phyloP scores from a whole-genome alignment of 495 filamentous ascomycete species.

The Xylaria scruposa region DNA sequence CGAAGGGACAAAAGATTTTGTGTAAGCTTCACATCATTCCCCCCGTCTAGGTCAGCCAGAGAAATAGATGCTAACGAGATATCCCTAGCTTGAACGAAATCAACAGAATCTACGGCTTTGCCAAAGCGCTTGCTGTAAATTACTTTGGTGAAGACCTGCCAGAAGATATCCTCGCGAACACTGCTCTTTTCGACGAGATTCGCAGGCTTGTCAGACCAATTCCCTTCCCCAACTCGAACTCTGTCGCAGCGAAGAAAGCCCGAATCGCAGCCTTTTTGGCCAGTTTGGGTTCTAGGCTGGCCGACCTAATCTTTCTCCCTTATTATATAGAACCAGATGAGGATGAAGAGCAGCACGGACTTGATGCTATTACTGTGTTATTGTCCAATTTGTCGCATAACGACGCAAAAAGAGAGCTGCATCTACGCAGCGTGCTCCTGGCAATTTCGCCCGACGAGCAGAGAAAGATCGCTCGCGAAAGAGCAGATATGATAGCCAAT shows the following conservation, averaged over 20 bases:
- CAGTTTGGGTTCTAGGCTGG: conserved; percentile 13
- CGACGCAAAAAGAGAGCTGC: conserved; percentile 13
- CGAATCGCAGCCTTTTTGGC: conserved; percentile 12
- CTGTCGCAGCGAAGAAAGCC: conserved; percentile 12
- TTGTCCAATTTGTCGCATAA: conserved; percentile 8
- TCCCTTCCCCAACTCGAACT: background rate
- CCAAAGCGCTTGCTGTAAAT: background rate
- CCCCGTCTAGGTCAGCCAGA: background rate
- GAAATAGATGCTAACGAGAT: background rate
- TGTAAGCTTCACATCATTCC: conserved; percentile 15
- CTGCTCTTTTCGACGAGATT: background rate
- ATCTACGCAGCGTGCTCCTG: conserved; percentile 20
- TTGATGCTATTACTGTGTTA: conserved; percentile 4
- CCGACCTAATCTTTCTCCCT: conserved; percentile 3
- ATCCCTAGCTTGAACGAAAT: conserved; percentile 7
- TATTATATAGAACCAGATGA: conserved; percentile 8
- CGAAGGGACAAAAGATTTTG: conserved; percentile 1
- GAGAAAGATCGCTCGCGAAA: background rate
- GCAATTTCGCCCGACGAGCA: conserved; percentile 6
- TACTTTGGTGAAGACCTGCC: conserved; percentile 17
- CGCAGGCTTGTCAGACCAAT: background rate
- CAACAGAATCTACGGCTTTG: conserved; percentile 17
- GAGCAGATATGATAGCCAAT: background rate
- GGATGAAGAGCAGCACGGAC: background rate
- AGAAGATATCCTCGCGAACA: background rate